Base-by-base conservation (phyloP, 1,139 yeast genomes). In the Blastobotrys persicus region DNA sequence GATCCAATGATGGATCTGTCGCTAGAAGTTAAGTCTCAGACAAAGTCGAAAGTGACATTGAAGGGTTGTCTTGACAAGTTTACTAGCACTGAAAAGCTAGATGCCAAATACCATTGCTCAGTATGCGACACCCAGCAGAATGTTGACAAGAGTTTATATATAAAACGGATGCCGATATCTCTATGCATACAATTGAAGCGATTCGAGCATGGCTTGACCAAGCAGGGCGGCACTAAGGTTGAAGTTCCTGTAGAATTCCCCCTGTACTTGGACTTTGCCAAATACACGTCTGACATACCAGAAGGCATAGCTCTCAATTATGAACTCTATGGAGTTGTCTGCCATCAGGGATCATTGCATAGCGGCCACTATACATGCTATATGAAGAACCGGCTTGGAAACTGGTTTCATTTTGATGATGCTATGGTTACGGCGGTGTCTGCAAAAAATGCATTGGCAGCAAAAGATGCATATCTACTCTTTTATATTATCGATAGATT, bases 1-100 rank as follows among this genome's bases (percentile, higher is more conserved):
- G 98, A 92, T 65, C 98, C 98, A 2, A 83, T 88, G 74, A 78
- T 92, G 72, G 98, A 92, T 66, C 70, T 92, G 32, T 87, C 96
- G 2, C 73, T 92, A 52, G 97, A 89, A 60, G 63, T 69, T 34
- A 62, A 55, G 47, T 39, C 51, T 12, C 44, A 48, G 18, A 46
- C 51, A n/a, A 39, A 48, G 9, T 32, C 50, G 11, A 44, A 47
- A 26, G 46, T 53, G n/a, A 57, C 68, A 1, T 68, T 89, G 33
- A 75, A 76, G 54, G 82, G 82, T 53, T 88, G 97, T 65, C 74
- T 89, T 23, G 78, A 79, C 57, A 77, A 83, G 63, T 92, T 88
- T 66, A 91, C 96, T 4, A 75, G 77, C 52, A 77, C 79, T 19
- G 98, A 92, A 66, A 78, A 76, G 52, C 74, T 91, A 53, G 97